These are phyloP conservation scores for Zymoseptoria crescenta DNA, from an alignment of 2,329 filamentous ascomycete species.

Conservation along the genomic window DNA sequence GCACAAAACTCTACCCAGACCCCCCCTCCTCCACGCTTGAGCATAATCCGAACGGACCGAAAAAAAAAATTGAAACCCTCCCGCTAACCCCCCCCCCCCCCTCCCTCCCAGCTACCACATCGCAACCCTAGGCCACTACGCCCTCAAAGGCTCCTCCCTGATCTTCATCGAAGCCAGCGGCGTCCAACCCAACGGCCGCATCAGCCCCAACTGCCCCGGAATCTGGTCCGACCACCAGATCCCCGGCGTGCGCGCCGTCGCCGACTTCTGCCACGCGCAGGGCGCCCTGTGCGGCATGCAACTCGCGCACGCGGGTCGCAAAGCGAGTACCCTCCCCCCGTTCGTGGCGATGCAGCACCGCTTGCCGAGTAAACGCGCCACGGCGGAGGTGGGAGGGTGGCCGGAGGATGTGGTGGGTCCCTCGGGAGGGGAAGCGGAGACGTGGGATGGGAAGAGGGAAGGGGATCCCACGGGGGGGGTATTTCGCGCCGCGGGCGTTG, in stretches of 20 bases:
- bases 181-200: constrained; percentile 70
- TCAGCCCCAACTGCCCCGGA: constrained; percentile 69
- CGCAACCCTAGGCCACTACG: constrained; percentile 71
- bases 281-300: constrained; percentile 69
- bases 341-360: constrained; percentile 46
- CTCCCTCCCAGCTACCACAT: constrained; percentile 56
- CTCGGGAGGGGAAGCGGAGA: constrained; percentile 37
- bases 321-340: constrained; percentile 49
- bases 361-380: constrained; percentile 47
- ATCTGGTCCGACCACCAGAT: constrained; percentile 81
- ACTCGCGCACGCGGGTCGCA: constrained; percentile 68
- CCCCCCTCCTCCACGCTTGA: no score
- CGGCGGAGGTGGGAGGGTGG: constrained; percentile 42
- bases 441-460: constrained; percentile 31
- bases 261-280: constrained; percentile 73
- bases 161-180: constrained; percentile 71
- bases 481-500: constrained; percentile 42
- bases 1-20: no score
- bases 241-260: constrained; percentile 59
- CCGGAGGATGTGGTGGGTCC: constrained; percentile 49
- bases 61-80: no score
- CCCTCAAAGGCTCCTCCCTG: constrained; percentile 64
- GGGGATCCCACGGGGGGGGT: constrained; percentile 27
- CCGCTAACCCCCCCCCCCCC: not conserved
- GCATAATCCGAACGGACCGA: no score